A percentile compares a stretch with the other conserved stretches of the same genome.
Conservation (phyloP, 2,329 filamentous ascomycete genomes). For the Diplodia scrobiculata region DNA sequence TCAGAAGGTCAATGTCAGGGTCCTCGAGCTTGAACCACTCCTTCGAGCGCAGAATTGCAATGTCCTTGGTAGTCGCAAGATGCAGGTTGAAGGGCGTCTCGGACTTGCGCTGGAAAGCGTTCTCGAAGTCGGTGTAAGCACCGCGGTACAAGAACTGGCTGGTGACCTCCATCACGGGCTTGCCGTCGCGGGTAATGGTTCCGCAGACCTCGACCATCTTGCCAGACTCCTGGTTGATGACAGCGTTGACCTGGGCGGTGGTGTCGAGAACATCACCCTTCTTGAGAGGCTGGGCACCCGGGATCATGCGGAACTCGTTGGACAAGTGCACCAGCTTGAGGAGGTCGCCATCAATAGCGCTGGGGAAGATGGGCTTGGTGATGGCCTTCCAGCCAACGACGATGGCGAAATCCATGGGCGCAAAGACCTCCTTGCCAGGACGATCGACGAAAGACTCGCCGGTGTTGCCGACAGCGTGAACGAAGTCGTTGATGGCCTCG, state of each 20-base stretch:
- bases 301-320: slow-evolving; percentile 97
- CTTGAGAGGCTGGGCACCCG: slow-evolving; percentile 90
- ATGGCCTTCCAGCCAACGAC: slow-evolving; percentile 99
- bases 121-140: slow-evolving; percentile 88
- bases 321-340: slow-evolving; percentile 95
- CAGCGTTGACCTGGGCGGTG: slow-evolving; percentile 92
- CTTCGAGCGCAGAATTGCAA: slow-evolving; percentile 92
- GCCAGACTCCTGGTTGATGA: slow-evolving; percentile 96
- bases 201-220: slow-evolving; percentile 99
- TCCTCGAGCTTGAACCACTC: slow-evolving; percentile 94
- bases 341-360: slow-evolving; percentile 91
- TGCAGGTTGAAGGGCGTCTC: slow-evolving; percentile 95
- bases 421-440: slow-evolving; percentile 88
- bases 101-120: slow-evolving; percentile 96
- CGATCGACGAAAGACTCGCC: slow-evolving; percentile 96
- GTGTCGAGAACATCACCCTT: slow-evolving; percentile 92
- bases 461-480: slow-evolving; percentile 97
- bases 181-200: slow-evolving; percentile 80
- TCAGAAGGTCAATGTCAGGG: slow-evolving; percentile 80
- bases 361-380: slow-evolving; percentile 98
- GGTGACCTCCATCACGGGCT: slow-evolving; percentile 95
- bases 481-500: slow-evolving; percentile 95
- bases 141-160: slow-evolving; percentile 98
- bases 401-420: slow-evolving; percentile 98
- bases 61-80: slow-evolving; percentile 82